phyloP scores from a whole-genome alignment of 306 rosid genomes.

The Sicyos baderoa region DNA sequence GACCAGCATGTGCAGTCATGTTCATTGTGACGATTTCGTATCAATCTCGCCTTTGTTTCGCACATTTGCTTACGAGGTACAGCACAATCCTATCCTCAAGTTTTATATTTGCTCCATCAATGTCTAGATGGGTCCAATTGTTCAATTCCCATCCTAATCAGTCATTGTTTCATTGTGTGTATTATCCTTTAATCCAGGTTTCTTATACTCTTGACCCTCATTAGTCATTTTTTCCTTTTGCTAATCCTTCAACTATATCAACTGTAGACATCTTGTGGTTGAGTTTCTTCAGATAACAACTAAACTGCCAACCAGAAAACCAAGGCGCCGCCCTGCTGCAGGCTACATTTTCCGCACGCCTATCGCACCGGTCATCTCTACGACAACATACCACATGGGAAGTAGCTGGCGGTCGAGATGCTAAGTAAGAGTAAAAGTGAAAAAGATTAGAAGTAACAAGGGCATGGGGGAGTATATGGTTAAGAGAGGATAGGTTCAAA shows the following conservation, averaged over 20 bases:
- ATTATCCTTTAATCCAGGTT: constrained; percentile 9
- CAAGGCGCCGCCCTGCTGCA: not conserved
- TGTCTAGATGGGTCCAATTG: constrained; percentile 9
- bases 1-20: constrained; percentile 20
- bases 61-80: constrained; percentile 20
- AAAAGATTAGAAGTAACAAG: not conserved
- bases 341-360: constrained; percentile 7
- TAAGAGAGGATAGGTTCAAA: no score
- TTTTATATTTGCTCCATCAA: constrained; percentile 11
- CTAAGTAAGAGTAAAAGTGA: not conserved
- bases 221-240: constrained; percentile 4
- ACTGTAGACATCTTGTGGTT: constrained; percentile 1
- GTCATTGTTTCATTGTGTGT: constrained; percentile 7
- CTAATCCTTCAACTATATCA: not conserved
- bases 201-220: not conserved
- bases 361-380: not conserved
- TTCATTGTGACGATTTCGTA: constrained; percentile 5
- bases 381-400: constrained; percentile 11
- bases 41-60: constrained; percentile 13
- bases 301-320: constrained; percentile 14
- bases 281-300: not conserved
- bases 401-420: not conserved
- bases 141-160: constrained; percentile 15
- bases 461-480: not conserved
- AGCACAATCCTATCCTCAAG: constrained; percentile 15